Percentiles rank a stretch among this genome's conserved stretches.
Conservation (phyloP, 2,329 filamentous ascomycete genomes). For the Xylariaceae sp. region DNA sequence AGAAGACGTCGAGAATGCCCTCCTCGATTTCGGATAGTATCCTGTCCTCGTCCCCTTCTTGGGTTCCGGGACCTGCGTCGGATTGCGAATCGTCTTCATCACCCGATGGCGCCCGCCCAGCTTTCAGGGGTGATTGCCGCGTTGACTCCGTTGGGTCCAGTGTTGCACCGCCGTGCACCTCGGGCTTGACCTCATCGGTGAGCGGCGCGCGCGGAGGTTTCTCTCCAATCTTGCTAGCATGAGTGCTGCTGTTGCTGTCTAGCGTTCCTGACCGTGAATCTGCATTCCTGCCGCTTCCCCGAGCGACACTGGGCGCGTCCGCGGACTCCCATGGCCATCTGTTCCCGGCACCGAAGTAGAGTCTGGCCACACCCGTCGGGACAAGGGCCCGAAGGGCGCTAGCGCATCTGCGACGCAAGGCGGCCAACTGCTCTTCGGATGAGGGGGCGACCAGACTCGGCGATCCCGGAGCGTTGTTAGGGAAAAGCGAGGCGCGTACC, state of each 20-base stretch:
- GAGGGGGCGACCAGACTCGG: constrained; percentile 53
- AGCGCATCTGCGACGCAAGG: constrained; percentile 61
- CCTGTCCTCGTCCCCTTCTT: constrained; percentile 39
- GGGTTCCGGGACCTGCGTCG: no score
- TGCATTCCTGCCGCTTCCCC: constrained; percentile 1
- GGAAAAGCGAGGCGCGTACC: constrained; percentile 74
- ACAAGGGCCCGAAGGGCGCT: constrained; percentile 44
- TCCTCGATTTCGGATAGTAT: constrained; percentile 53
- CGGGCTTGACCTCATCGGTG: constrained; percentile 18
- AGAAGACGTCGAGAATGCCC: constrained; percentile 64
- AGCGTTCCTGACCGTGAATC: constrained; percentile 21
- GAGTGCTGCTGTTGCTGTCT: constrained; percentile 15
- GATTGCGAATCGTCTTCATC: no score
- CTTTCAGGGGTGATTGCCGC: no score
- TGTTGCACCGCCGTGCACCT: constrained; percentile 19
- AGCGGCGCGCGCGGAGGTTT: constrained; percentile 18
- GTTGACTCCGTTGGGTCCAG: no score
- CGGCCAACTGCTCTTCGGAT: constrained; percentile 49
- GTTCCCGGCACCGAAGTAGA: constrained; percentile 39
- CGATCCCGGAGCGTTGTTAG: constrained; percentile 69
- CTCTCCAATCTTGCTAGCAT: constrained; percentile 11
- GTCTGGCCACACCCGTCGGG: constrained; percentile 37
- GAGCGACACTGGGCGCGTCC: no score
- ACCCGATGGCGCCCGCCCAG: no score
- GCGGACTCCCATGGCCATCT: no score